Percentiles rank a stretch among this genome's conserved stretches.
These are phyloP conservation scores for Chrysanthemum makinoi DNA, from an alignment of 129 eudicot species.

Conservation along the genomic window DNA sequence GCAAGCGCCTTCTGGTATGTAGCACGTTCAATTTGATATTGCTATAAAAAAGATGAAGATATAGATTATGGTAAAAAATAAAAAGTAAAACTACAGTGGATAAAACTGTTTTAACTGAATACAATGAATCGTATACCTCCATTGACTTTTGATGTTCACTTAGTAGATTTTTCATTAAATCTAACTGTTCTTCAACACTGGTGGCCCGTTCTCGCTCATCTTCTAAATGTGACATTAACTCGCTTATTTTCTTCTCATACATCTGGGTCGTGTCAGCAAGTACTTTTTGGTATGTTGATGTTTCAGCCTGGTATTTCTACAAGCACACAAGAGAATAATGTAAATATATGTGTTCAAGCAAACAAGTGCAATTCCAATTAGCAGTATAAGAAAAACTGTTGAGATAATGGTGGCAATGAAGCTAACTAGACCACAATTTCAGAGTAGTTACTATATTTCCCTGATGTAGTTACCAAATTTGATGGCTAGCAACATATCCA, in stretches of 20 bases:
- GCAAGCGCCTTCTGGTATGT: slow-evolving; percentile 68
- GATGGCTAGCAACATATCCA: no score
- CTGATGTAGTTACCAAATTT: no score
- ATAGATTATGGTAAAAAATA: slow-evolving; percentile 21
- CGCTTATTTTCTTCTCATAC: slow-evolving; percentile 81
- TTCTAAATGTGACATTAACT: slow-evolving; percentile 64
- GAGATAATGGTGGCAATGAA: no score
- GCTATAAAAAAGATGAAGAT: slow-evolving; percentile 30
- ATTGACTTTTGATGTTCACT: slow-evolving; percentile 48
- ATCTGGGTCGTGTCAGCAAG: slow-evolving; percentile 89
- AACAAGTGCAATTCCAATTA: no score
- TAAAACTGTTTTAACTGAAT: not conserved
- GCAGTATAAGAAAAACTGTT: no score
- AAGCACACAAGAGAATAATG: slow-evolving; percentile 47
- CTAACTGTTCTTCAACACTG: slow-evolving; percentile 53
- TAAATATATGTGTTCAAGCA: slow-evolving; percentile 21
- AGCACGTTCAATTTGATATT: slow-evolving; percentile 53
- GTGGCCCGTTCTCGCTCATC: slow-evolving; percentile 39
- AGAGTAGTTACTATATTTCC: no score
- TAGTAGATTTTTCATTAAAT: slow-evolving; percentile 52
- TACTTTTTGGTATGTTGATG: slow-evolving; percentile 63
- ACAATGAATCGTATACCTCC: slow-evolving; percentile 48
- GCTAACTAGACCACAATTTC: no score
- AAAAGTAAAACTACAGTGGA: not conserved
- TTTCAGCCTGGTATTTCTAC: slow-evolving; percentile 75